Evolutionary conservation across 2,329 filamentous ascomycete species (phyloP), one percentile per base, ranked within the genome.

Genomic region (Phoma sp.): DNA sequence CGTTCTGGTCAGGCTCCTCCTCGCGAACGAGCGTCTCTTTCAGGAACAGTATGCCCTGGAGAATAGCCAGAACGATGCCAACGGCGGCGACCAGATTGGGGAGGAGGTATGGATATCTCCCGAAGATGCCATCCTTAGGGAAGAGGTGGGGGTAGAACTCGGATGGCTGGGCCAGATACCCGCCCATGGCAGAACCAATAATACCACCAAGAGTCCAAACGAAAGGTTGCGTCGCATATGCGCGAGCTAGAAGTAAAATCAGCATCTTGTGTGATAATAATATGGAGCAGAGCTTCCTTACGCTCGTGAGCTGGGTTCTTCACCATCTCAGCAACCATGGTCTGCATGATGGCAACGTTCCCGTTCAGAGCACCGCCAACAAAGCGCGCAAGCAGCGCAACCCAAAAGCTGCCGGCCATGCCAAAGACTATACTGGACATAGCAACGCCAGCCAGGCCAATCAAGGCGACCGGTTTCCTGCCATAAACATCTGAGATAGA

Each of bases 171-270:
- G 92, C 90, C 68, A 96, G 91, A 55, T 89, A 86, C 35, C 93
- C 93, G 55, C 93, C 93, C 67, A 97, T 91, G 13, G 89, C 89
- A 58, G 93, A 73, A 40, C 93, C 93, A 49, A 96, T 82, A 61
- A 96, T 96, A 22, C 91, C 93, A 25, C 93, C 93, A 39, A 96
- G 86, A 32, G 86, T 89, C 92, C 93, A 96, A 7, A 96, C 89
- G 68, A 96, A 96, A 1, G 93, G 93, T 87, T 96, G 96, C 41
- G 96, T 86, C 4, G 91, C 87, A 74, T 93, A 96, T 37, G 93
- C 93, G 58, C 89, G 86, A 54, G 91, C 89, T 91, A 61, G 35
- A 36, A 24, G 10, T 27, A 65, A 38, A 64, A 61, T 58, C 27
- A 43, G 47, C 33, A 33, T 37, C 11, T 11, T n/a, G 13, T 45